These are phyloP conservation scores for Camelina sativa DNA, from an alignment of 345 rosid species.

Conservation along the genomic window DNA sequence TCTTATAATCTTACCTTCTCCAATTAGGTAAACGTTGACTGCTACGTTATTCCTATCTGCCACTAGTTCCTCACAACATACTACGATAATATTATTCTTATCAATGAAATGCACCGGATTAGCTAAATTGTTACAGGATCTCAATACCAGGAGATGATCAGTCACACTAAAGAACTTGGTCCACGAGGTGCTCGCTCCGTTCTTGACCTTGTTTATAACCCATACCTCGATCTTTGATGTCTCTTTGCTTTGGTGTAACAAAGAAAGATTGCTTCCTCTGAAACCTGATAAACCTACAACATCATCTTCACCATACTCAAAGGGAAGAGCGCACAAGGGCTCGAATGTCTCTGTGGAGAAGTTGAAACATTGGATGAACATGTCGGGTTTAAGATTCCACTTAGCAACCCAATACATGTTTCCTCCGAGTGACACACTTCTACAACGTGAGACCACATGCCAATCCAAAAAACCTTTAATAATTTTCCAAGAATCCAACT, in stretches of 20 bases:
- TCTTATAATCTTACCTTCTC: conserved; percentile 18
- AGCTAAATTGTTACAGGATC: background rate
- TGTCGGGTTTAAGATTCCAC: background rate
- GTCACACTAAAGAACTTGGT: conserved; percentile 32
- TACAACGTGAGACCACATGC: conserved; percentile 16
- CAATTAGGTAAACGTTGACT: conserved; percentile 16
- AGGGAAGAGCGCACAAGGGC: conserved; percentile 27
- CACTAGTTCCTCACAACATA: conserved; percentile 35
- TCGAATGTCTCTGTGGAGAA: conserved; percentile 26
- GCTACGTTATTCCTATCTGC: conserved; percentile 3
- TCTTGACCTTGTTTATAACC: conserved; percentile 16
- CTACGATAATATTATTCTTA: background rate
- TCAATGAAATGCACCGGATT: conserved; percentile 28
- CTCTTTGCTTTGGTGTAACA: conserved; percentile 8
- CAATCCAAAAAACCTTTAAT: conserved; percentile 25
- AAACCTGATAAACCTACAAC: conserved; percentile 24
- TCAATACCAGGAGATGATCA: background rate
- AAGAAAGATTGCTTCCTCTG: conserved; percentile 16
- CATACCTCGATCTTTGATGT: conserved; percentile 6
- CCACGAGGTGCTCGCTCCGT: conserved; percentile 9
- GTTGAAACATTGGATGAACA: conserved; percentile 23
- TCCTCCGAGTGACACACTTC: conserved; percentile 31
- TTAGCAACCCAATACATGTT: conserved; percentile 40
- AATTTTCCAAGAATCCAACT: conserved; percentile 19
- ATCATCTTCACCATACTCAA: background rate